Conservation (phyloP, 2,329 filamentous ascomycete species). For the Diaporthe vaccinii region DNA sequence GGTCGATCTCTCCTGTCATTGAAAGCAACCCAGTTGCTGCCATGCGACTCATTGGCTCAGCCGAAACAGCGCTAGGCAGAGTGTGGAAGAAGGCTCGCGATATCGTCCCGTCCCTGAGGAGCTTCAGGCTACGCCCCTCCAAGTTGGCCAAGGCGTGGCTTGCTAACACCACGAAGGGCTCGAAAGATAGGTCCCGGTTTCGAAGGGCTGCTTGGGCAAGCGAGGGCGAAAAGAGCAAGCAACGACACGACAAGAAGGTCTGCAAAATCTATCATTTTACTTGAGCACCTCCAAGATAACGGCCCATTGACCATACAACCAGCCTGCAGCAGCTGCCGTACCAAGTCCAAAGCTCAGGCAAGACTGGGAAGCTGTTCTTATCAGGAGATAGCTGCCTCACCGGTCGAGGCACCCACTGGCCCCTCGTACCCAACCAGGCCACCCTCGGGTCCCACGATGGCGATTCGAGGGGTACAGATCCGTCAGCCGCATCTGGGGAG, state of each 20-base stretch:
- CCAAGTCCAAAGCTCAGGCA: background rate
- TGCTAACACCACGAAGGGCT: slow-evolving; percentile 11
- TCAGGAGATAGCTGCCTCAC: background rate
- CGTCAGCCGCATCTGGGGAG: slow-evolving; percentile 42
- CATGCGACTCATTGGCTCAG: slow-evolving; percentile 15
- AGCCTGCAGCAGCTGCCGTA: slow-evolving; percentile 7
- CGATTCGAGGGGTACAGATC: background rate
- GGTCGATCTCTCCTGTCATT: background rate
- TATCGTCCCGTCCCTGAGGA: slow-evolving; percentile 11
- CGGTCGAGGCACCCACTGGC: background rate
- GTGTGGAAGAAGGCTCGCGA: slow-evolving; percentile 17
- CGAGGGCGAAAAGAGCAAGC: background rate
- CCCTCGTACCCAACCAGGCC: background rate
- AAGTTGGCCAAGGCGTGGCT: slow-evolving; percentile 20
- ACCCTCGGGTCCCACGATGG: background rate
- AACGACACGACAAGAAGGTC: background rate
- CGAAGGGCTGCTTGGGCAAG: slow-evolving; percentile 9
- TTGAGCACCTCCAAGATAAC: slow-evolving; percentile 45
- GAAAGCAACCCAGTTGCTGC: slow-evolving; percentile 16
- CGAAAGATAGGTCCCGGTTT: slow-evolving; percentile 2
- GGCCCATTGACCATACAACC: slow-evolving; percentile 46
- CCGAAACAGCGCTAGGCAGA: background rate
- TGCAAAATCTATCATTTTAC: slow-evolving; percentile 43
- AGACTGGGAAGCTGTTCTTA: background rate
- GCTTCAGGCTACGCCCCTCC: slow-evolving; percentile 5